A percentile compares a stretch with the other conserved stretches of the same genome.
These are phyloP conservation scores for Schizosaccharomyces versatilis DNA, from an alignment of 1,139 yeast species.

Conservation along the genomic window DNA sequence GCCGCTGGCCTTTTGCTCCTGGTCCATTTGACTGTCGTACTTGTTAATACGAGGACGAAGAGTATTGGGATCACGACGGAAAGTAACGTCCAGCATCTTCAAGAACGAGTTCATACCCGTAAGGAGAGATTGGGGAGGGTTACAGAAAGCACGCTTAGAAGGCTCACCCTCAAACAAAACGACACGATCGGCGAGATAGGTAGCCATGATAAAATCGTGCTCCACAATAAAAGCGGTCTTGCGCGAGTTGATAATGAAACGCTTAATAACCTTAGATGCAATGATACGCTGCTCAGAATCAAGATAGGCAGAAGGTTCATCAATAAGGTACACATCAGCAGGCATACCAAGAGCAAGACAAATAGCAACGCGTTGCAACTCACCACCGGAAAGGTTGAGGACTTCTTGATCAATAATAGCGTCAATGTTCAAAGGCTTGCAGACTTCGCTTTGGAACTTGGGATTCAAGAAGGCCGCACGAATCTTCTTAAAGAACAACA, in stretches of 20 bases:
- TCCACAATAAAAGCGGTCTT: slow-evolving; percentile 95
- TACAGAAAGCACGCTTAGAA: slow-evolving; percentile 61
- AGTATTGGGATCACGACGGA: slow-evolving; percentile 95
- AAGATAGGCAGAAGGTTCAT: slow-evolving; percentile 94
- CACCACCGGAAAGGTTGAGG: slow-evolving; percentile 96
- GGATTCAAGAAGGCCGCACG: slow-evolving; percentile 86
- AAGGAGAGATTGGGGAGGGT: slow-evolving; percentile 70
- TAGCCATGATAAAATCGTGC: slow-evolving; percentile 95
- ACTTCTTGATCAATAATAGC: slow-evolving; percentile 93
- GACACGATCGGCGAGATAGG: slow-evolving; percentile 92
- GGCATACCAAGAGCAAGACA: slow-evolving; percentile 81
- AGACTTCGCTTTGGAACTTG: slow-evolving; percentile 94
- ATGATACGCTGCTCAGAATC: slow-evolving; percentile 99
- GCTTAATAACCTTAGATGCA: slow-evolving; percentile 93
- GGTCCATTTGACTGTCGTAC: slow-evolving; percentile 93
- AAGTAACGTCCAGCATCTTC: slow-evolving; percentile 84
- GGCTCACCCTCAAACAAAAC: slow-evolving; percentile 95
- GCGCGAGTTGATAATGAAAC: slow-evolving; percentile 85
- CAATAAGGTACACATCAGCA: slow-evolving; percentile 89
- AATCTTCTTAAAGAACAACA: slow-evolving; percentile 84
- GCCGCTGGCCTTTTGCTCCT: slow-evolving; percentile 77
- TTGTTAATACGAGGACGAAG: slow-evolving; percentile 97
- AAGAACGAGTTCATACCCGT: slow-evolving; percentile 94
- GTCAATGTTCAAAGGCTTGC: slow-evolving; percentile 82
- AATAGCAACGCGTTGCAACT: slow-evolving; percentile 95